Evolutionary conservation across 371 early-diverging fungal genomes (phyloP).

Genomic region (Mortierella sp.): DNA sequence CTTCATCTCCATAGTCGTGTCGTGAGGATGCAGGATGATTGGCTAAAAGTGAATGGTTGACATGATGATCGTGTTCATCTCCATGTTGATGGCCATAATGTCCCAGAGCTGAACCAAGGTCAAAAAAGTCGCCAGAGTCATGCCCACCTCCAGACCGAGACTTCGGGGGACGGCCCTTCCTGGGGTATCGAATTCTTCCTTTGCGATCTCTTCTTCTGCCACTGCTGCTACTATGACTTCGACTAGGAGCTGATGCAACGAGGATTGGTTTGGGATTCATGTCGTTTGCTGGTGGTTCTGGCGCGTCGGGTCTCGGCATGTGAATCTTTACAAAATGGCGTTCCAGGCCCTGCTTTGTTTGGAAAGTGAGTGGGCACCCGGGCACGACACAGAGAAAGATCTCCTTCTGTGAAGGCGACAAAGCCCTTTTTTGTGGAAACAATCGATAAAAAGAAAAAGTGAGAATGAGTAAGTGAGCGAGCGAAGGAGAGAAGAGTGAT

Average conservation of each 20-base stretch:
- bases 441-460: neutral
- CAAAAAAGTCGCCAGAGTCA: neutral
- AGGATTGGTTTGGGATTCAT: neutral
- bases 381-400: conserved; percentile 38
- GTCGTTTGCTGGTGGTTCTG: neutral
- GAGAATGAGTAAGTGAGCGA: neutral
- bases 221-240: neutral
- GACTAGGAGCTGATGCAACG: neutral
- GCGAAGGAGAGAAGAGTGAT: neutral
- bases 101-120: neutral
- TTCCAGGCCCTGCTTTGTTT: conserved; percentile 50
- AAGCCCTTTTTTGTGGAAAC: neutral
- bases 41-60: conserved; percentile 26
- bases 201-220: conserved; percentile 20
- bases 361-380: conserved; percentile 41
- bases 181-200: conserved; percentile 35
- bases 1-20: conserved; percentile 42
- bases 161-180: conserved; percentile 26
- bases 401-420: neutral
- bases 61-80: conserved; percentile 6
- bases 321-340: conserved; percentile 45
- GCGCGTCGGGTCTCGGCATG: conserved; percentile 21
- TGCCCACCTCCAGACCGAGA: conserved; percentile 3
- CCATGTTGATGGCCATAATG: conserved; percentile 3
- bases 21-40: conserved; percentile 26